Base-by-base conservation (phyloP, 2,329 filamentous ascomycete species). In the Beauveria bassiana region DNA sequence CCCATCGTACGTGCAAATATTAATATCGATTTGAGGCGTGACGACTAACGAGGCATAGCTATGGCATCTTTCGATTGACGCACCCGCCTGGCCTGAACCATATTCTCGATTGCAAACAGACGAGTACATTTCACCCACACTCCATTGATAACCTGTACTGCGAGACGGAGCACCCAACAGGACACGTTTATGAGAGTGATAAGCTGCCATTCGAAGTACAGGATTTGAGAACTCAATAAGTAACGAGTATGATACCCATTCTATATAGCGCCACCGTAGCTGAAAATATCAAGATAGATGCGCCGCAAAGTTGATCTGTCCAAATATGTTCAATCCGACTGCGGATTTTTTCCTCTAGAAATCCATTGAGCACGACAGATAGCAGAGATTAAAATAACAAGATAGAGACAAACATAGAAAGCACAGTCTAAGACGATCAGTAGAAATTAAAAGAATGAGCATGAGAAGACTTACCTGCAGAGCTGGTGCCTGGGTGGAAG, bases 61-160 rank as follows among this genome's bases (percentile, higher is more conserved):
- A 91, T 79, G 95, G 95, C 54, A 89, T 96, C 26, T 99, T 98
- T 75, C 86, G 95, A 40, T 79, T 99, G 5, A 99, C 95, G 0
- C 90, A 97, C 73, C 95, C 95, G 0, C 93, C 95, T 0, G 95
- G 95, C 0, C 81, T 98, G 67, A 86, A 90, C 65, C 85, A 91
- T n/a, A 88, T 99, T 40, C 78, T 96, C 50, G 82, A 86, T 46
- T 99, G 95, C 75, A 86, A 77, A 3, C 84, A 92, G 63, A 82
- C 83, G 1, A 90, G 90, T 1, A 82, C 96, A 0, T 99, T 99
- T 72, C 95, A 99, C 72, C 90, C 88, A 65, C 83, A 86, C 65
- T 72, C 73, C 1, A 77, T 84, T 59, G 79, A 84, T 28, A 87
- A 92, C 67, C 82, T 96, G 1, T 96, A 96, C 70, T 91, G 89